Base-by-base conservation (phyloP, 306 rosid genomes). In the Phaseolus lunatus region DNA sequence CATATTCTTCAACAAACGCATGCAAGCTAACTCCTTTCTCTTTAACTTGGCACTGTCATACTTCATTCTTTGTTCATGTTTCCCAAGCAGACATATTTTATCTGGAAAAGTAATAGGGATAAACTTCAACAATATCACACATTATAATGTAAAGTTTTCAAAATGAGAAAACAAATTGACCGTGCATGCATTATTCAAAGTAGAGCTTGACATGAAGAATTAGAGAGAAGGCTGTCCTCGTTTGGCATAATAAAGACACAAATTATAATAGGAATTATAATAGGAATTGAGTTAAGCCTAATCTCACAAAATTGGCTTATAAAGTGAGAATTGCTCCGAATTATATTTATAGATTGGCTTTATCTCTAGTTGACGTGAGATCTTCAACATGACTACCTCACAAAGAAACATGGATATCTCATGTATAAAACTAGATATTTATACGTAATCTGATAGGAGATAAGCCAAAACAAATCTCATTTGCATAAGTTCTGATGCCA, bases 51-150 rank as follows among this genome's bases (percentile, higher is more conserved):
- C 29, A 48, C 39, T 1, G 68, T 80, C 81, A 13, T 33, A 54
- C 81, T 80, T 90, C 89, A 92, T 15, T 77, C 83, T 67, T 85
- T 76, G 84, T 74, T 84, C 95, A 95, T 88, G 84, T 89, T 91
- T 81, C 99, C 98, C 89, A 95, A 23, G 90, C 99, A 95, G 7
- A 95, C 85, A 54, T 95, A 95, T 70, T 95, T 92, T 31, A 92
- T 73, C 98, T 95, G 91, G 75, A 84, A 80, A 33, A 24, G 63
- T 50, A 61, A 23, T 0, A 49, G 56, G 64, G 6, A 70, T 39
- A 52, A 54, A 65, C n/a, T 31, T 35, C 64, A 43, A 70, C 37
- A 23, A 29, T 37, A 41, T 53, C 19, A 76, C 5, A 79, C 43
- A 65, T 29, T 62, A 50, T 23, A 43, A 27, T 54, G 23, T 19